Evolutionary conservation across 768 basidiomycete genomes (phyloP), one percentile per base, ranked within the genome.

Genomic region (Kwoniella mangroviensis): DNA sequence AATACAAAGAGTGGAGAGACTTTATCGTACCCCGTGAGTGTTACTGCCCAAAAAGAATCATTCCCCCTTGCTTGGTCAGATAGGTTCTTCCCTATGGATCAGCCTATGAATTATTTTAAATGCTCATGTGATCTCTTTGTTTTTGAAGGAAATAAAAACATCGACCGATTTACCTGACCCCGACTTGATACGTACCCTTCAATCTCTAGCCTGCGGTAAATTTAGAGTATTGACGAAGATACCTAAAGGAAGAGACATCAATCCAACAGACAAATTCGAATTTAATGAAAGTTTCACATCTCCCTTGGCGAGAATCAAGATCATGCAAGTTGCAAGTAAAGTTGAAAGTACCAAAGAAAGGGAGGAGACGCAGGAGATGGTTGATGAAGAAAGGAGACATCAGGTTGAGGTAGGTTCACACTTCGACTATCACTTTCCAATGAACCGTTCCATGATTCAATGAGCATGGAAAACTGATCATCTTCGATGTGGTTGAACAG

Each of bases 161-260:
- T 87, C 90, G 4, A 94, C 94, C 0, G 79, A 84, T 17, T 91
- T 98, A 65, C 88, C 89, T 0, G 89, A 93, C 21, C 70, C 71
- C 0, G 95, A 98, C 67, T 86, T 98, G 2, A 89, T 91, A 79
- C 90, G 97, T n/a, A 91, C 94, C 74, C 87, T 99, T 2, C 97
- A 99, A 80, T 94, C 96, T 0, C 87, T 99, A 24, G 95, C 97
- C 0, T 98, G 96, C 79, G 94, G 92, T 11, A 98, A 94, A 81
- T 94, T 87, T 85, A 94, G 94, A 77, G 86, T 99, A 34, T 84
- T 99, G 73, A 93, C 90, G 83, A 98, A 98, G 78, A 90, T 91
- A 70, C 97, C 96, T 0, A 88, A 91, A 51, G 89, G 93, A 10
- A 88, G 95, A 52, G 95, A 98, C 22, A 87, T 99, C 49, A 84